phyloP scores from a whole-genome alignment of 768 basidiomycete genomes.

The Leucocoprinus sp. region DNA sequence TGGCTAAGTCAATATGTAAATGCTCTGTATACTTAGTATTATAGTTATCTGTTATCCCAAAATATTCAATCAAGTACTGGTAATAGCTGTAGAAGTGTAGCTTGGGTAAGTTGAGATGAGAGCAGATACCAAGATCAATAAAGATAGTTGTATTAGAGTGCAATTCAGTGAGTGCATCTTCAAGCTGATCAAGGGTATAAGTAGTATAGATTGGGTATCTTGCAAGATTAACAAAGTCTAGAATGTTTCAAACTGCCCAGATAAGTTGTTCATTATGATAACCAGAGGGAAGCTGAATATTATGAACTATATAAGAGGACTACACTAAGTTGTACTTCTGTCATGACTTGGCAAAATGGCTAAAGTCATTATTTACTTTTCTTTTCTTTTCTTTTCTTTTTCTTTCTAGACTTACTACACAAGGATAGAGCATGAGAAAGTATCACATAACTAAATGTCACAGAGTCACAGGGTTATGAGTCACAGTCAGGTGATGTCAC shows the following conservation, averaged over 20 bases:
- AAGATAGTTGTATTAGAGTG: conserved; percentile 31
- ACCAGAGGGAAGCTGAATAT: conserved; percentile 14
- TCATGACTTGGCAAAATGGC: too few relatives aligned
- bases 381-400: too few relatives aligned
- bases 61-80: conserved; percentile 17
- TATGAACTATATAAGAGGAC: conserved; percentile 22
- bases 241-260: conserved; percentile 20
- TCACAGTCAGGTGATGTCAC: too few relatives aligned
- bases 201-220: conserved; percentile 23
- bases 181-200: conserved; percentile 20
- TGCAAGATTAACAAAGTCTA: conserved; percentile 32
- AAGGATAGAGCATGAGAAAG: too few relatives aligned
- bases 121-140: conserved; percentile 23
- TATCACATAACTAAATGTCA: too few relatives aligned
- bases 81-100: conserved; percentile 31
- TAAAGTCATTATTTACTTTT: too few relatives aligned
- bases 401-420: too few relatives aligned
- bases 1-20: conserved; percentile 33
- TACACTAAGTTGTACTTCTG: too few relatives aligned
- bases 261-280: conserved; percentile 14
- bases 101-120: conserved; percentile 35
- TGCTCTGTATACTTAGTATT: conserved; percentile 32
- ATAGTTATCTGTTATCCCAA: conserved; percentile 31
- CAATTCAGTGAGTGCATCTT: conserved; percentile 22
- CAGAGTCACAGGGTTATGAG: too few relatives aligned